Evolutionary conservation across 106 monocot genomes (phyloP).

Genomic region (Dioscorea zingiberensis): DNA sequence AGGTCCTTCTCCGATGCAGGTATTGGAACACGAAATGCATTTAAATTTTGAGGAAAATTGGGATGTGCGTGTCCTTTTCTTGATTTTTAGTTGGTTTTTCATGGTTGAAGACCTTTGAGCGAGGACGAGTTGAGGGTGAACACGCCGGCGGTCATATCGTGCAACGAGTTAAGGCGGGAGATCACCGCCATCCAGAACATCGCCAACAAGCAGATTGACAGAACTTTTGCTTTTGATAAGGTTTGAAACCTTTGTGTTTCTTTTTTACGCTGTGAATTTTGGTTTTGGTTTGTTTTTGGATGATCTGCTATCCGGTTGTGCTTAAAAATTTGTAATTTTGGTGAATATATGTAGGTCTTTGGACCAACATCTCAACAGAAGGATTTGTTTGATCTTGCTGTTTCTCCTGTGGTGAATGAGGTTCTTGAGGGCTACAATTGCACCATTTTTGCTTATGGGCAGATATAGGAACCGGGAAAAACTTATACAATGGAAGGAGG

Average conservation of each 20-base stretch:
- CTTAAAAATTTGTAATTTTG: no score
- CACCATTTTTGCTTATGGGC: constrained; percentile 70
- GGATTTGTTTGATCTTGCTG: constrained; percentile 51
- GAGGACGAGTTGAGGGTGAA: constrained; percentile 31
- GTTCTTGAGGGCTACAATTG: constrained; percentile 68
- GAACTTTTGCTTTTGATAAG: constrained; percentile 47
- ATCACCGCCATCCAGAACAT: constrained; percentile 36
- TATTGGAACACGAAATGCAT: constrained; percentile 1
- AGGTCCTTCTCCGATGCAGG: constrained; percentile 56
- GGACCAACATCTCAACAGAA: constrained; percentile 52
- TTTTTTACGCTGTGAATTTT: no score
- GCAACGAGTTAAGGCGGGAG: constrained; percentile 39
- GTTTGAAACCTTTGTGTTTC: constrained; percentile 3
- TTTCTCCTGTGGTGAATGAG: constrained; percentile 47
- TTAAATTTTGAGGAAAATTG: background rate
- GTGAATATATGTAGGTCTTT: constrained; percentile 35
- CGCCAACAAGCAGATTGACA: constrained; percentile 58
- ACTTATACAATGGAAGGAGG: constrained; percentile 80
- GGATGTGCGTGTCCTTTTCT: background rate
- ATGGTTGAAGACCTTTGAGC: constrained; percentile 30
- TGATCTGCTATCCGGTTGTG: no score
- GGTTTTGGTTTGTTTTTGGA: no score
- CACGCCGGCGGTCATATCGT: constrained; percentile 27
- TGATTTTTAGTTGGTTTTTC: background rate
- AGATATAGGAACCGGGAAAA: constrained; percentile 60